Percentiles rank a stretch among this genome's conserved stretches.
phyloP scores from a whole-genome alignment of 164 flowering plant genomes.

The Vitis cinerea region DNA sequence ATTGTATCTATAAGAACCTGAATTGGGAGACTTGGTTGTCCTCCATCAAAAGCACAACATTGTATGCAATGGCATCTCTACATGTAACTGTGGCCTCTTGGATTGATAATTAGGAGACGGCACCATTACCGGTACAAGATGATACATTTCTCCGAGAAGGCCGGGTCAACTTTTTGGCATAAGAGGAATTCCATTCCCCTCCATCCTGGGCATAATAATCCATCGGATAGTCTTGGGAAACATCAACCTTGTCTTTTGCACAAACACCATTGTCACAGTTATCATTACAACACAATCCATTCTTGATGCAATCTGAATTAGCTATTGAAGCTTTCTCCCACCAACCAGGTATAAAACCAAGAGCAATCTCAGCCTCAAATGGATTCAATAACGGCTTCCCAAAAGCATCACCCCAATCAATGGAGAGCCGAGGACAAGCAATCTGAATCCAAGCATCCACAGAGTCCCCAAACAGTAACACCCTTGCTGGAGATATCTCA shows the following conservation, averaged over 20 bases:
- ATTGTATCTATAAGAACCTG: too few relatives aligned
- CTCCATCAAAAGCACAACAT: too few relatives aligned
- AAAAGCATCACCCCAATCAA: conserved; percentile 98
- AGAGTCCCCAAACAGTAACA: conserved; percentile 78
- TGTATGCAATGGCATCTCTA: too few relatives aligned
- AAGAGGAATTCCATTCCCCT: conserved; percentile 88
- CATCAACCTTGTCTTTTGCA: conserved; percentile 14
- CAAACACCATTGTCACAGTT: conserved; percentile 17
- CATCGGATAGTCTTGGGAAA: conserved; percentile 76
- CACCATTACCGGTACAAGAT: conserved; percentile 28
- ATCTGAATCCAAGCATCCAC: conserved; percentile 98
- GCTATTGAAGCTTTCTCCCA: conserved; percentile 57
- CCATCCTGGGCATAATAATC: conserved; percentile 98
- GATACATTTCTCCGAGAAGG: conserved; percentile 32
- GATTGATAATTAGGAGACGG: conserved; percentile 12
- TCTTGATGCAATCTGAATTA: conserved; percentile 14
- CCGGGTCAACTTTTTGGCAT: conserved; percentile 52
- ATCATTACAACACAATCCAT: conserved; percentile 33
- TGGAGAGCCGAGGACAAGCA: conserved; percentile 92
- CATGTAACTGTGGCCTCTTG: too few relatives aligned
- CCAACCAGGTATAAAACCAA: conserved; percentile 80
- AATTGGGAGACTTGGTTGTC: too few relatives aligned
- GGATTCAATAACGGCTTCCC: conserved; percentile 77
- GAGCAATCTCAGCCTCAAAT: conserved; percentile 93
- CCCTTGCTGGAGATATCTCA: conserved; percentile 70